phyloP scores from a whole-genome alignment of 768 basidiomycete species.

The Mycena leptocephala region DNA sequence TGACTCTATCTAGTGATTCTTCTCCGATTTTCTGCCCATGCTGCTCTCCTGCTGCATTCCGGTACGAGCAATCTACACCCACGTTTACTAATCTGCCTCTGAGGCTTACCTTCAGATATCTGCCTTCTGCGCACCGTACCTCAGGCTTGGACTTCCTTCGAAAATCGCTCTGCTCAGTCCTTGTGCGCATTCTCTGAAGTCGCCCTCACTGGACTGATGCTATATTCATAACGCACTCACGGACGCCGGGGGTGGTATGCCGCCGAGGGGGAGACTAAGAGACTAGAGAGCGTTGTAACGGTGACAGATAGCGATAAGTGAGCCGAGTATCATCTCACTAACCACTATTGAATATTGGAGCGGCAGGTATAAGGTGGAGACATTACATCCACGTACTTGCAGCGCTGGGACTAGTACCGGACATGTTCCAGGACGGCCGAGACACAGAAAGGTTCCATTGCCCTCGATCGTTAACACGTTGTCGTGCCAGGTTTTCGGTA shows the following conservation, averaged over 20 bases:
- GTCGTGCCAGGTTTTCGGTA: conserved; percentile 9
- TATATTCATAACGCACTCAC: neutral
- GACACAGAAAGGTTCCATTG: neutral
- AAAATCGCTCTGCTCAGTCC: no score
- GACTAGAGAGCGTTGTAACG: neutral
- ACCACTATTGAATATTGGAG: neutral
- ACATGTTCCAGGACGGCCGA: neutral
- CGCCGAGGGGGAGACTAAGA: neutral
- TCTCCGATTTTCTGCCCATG: no score
- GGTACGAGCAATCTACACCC: no score
- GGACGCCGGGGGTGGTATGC: neutral
- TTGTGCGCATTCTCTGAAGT: neutral
- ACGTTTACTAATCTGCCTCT: no score
- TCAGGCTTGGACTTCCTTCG: no score
- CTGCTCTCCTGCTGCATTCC: no score
- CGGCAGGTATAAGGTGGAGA: neutral
- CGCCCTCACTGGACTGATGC: neutral
- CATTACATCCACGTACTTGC: neutral
- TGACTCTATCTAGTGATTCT: no score
- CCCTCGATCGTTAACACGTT: conserved; percentile 3
- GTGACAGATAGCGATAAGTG: neutral
- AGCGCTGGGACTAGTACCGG: neutral
- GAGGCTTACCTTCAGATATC: no score
- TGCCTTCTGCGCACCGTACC: no score
- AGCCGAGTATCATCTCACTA: neutral